These are phyloP conservation scores for Fusarium sp. DNA, from an alignment of 2,329 filamentous ascomycete genomes.

Conservation along the genomic window DNA sequence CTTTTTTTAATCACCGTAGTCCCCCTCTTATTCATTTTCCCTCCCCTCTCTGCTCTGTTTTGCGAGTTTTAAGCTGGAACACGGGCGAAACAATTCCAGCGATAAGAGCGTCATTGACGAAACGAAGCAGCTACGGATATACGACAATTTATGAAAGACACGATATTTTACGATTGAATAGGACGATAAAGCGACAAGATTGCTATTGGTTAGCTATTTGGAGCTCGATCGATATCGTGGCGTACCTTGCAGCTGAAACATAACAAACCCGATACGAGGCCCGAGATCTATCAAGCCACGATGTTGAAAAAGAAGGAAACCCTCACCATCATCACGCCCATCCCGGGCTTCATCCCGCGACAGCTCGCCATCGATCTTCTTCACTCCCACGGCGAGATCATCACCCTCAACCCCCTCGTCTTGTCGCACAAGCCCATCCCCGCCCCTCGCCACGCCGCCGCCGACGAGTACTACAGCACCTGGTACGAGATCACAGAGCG, in stretches of 20 bases:
- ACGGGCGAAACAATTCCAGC: constrained; percentile 4
- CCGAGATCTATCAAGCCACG: constrained; percentile 33
- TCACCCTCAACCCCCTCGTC: constrained; percentile 75
- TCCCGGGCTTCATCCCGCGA: constrained; percentile 74
- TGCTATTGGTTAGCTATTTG: background rate
- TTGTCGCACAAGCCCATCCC: constrained; percentile 70
- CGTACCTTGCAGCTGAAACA: constrained; percentile 30
- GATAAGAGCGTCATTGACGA: background rate
- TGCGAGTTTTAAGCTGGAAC: background rate
- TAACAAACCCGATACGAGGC: constrained; percentile 1
- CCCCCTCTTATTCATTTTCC: background rate
- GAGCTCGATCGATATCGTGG: constrained; percentile 1
- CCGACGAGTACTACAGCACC: constrained; percentile 77
- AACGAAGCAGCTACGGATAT: background rate
- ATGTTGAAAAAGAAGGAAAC: constrained; percentile 71
- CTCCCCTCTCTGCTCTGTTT: background rate
- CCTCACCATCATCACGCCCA: constrained; percentile 75
- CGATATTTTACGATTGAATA: constrained; percentile 7
- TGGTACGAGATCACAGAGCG: constrained; percentile 79
- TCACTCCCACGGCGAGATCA: constrained; percentile 75
- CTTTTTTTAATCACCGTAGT: constrained; percentile 5
- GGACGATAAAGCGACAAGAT: background rate
- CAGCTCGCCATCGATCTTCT: constrained; percentile 78
- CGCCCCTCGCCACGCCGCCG: constrained; percentile 71
- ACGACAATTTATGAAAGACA: background rate